Conservation (phyloP, 2,329 filamentous ascomycete genomes). For the Lachnellula arida region DNA sequence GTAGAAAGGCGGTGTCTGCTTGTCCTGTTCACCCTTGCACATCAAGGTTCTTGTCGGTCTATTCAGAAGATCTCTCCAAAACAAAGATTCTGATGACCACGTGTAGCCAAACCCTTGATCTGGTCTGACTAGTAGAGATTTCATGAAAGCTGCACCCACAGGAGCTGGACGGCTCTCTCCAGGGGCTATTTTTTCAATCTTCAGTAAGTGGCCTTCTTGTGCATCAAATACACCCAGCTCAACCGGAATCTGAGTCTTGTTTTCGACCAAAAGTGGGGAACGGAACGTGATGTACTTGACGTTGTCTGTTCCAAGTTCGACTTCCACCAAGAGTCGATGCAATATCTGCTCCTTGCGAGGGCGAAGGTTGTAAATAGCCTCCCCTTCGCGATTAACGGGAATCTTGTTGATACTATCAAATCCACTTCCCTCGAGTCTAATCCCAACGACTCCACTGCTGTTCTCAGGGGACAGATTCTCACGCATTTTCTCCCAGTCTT, state of each 20-base stretch:
- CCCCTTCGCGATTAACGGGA: slow-evolving; percentile 88
- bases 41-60: slow-evolving; percentile 80
- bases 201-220: slow-evolving; percentile 82
- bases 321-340: slow-evolving; percentile 87
- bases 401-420: slow-evolving; percentile 90
- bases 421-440: slow-evolving; percentile 86
- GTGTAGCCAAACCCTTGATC: slow-evolving; percentile 95
- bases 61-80: slow-evolving; percentile 89
- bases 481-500: slow-evolving; percentile 93
- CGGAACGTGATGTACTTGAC: slow-evolving; percentile 97
- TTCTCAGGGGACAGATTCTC: slow-evolving; percentile 86
- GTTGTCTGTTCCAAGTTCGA: slow-evolving; percentile 87
- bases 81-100: slow-evolving; percentile 85
- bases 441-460: slow-evolving; percentile 70
- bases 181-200: slow-evolving; percentile 95
- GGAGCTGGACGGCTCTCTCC: slow-evolving; percentile 87
- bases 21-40: slow-evolving; percentile 79
- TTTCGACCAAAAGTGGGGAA: slow-evolving; percentile 87
- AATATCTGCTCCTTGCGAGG: slow-evolving; percentile 81
- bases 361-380: slow-evolving; percentile 81
- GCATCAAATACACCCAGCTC: slow-evolving; percentile 89
- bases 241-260: slow-evolving; percentile 93
- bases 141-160: slow-evolving; percentile 86
- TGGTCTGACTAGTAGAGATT: slow-evolving; percentile 80
- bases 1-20: slow-evolving; percentile 78